These are phyloP conservation scores for Raphanus sativus DNA, from an alignment of 345 rosid species.

Conservation along the genomic window DNA sequence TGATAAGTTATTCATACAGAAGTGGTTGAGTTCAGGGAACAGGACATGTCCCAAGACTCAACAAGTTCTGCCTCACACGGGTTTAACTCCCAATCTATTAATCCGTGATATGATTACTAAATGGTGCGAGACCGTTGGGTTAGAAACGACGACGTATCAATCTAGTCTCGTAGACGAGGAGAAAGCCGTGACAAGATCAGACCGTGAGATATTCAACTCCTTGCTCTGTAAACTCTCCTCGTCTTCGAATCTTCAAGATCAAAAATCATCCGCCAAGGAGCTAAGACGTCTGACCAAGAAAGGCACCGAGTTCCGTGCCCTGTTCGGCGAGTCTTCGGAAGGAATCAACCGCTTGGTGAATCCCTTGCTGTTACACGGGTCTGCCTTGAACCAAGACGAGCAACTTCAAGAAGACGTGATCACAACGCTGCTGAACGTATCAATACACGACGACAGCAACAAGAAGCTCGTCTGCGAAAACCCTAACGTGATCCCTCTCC, in stretches of 20 bases:
- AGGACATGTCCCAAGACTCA: conserved; percentile 84
- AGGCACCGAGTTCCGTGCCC: conserved; percentile 71
- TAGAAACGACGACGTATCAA: conserved; percentile 47
- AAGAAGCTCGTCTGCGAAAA: conserved; percentile 87
- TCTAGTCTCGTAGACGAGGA: conserved; percentile 39
- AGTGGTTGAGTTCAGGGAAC: conserved; percentile 82
- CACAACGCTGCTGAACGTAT: conserved; percentile 79
- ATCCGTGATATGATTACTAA: conserved; percentile 74
- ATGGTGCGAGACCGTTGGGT: conserved; percentile 72
- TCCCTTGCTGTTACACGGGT: conserved; percentile 43
- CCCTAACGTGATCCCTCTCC: conserved; percentile 68
- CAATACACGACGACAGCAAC: conserved; percentile 90
- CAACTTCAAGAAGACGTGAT: conserved; percentile 89
- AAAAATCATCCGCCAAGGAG: conserved; percentile 79
- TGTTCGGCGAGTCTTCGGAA: conserved; percentile 65
- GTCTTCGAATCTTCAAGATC: conserved; percentile 43
- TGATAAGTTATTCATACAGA: conserved; percentile 75
- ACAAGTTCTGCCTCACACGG: conserved; percentile 76
- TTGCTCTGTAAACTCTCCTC: conserved; percentile 74
- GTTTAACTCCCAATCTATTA: conserved; percentile 69
- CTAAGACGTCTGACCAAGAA: conserved; percentile 61
- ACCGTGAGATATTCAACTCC: conserved; percentile 60
- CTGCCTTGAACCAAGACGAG: conserved; percentile 40
- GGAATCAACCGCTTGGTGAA: conserved; percentile 59
- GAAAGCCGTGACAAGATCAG: conserved; percentile 58